Evolutionary conservation across 1,284 basidiomycete species (phyloP), one percentile per base, ranked within the genome.

Genomic region (Rhodofomes roseus): DNA sequence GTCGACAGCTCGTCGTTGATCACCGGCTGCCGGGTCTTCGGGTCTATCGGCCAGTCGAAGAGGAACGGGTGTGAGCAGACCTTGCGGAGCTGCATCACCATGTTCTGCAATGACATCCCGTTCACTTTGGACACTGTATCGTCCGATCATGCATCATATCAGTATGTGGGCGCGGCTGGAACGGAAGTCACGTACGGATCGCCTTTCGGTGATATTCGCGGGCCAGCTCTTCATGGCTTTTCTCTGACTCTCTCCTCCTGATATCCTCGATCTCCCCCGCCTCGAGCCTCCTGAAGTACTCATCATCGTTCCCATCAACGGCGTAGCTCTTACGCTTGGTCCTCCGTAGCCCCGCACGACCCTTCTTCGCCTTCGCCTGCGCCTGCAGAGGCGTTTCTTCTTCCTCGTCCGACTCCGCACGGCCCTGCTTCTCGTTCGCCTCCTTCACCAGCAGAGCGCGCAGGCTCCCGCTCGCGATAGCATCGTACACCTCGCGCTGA

Each of bases 61-160:
- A 97, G 76, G 77, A 92, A 94, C 0, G 96, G 96, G 72, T 99
- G 96, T 23, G 92, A 95, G 74, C 95, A 96, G 4, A 95, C 91
- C 85, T 96, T 90, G 68, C 92, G 90, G 16, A 97, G 80, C 70
- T 98, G 96, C 95, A 98, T 98, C 62, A 97, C 87, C 1, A 89
- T 83, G 71, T 98, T 98, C 70, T 96, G 92, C 11, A 98, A 82
- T 61, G 88, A 89, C 89, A 96, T 90, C 71, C 92, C 93, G 73
- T 96, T 95, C 53, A 97, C 87, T 58, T 87, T 83, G 70, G 89
- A 92, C 59, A 86, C 92, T 93, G 65, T 20, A 62, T 22, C 39
- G 43, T 11, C 31, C 5, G 31, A 11, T 11, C 31, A 34, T 34
- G 31, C 31, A 48, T 7, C 37, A 5, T 31, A 8, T 34, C 50